A percentile compares a stretch with the other conserved stretches of the same genome.
phyloP scores from a whole-genome alignment of 2,329 filamentous ascomycete species.

The Pseudogymnoascus sp. region DNA sequence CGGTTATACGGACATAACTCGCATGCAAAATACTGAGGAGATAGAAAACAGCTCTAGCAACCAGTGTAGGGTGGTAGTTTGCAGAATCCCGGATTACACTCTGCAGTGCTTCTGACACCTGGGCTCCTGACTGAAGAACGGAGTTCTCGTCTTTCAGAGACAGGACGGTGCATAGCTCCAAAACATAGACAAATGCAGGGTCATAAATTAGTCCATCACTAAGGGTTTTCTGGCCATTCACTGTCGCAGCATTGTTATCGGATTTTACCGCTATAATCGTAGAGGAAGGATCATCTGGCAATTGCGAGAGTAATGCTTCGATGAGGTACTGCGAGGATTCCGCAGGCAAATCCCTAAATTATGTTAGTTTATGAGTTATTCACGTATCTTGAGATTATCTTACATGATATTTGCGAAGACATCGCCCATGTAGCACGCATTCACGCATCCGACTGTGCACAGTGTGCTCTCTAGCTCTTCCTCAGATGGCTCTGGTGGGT shows the following conservation, averaged over 20 bases:
- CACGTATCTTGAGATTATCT: conserved; percentile 29
- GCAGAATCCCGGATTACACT: conserved; percentile 71
- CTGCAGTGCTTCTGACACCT: conserved; percentile 74
- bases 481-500: conserved; percentile 93
- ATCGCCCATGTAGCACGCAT: conserved; percentile 76
- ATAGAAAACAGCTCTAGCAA: conserved; percentile 82
- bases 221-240: conserved; percentile 53
- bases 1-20: conserved; percentile 63
- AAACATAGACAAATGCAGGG: conserved; percentile 78
- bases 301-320: conserved; percentile 66
- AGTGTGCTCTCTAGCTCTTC: conserved; percentile 95
- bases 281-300: conserved; percentile 79
- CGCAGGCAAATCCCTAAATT: conserved; percentile 52
- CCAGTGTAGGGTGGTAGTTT: conserved; percentile 73
- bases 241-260: conserved; percentile 62
- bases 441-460: conserved; percentile 89
- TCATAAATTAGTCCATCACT: conserved; percentile 65
- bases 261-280: conserved; percentile 84
- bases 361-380: conserved; percentile 14
- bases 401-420: conserved; percentile 79
- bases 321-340: conserved; percentile 57
- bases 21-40: conserved; percentile 73
- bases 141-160: conserved; percentile 70
- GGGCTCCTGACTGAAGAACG: conserved; percentile 66
- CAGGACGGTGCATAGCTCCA: conserved; percentile 82